Percentiles rank a stretch among this genome's conserved stretches.
These are phyloP conservation scores for Botrytis elliptica DNA, from an alignment of 2,329 filamentous ascomycete species.

Conservation along the genomic window DNA sequence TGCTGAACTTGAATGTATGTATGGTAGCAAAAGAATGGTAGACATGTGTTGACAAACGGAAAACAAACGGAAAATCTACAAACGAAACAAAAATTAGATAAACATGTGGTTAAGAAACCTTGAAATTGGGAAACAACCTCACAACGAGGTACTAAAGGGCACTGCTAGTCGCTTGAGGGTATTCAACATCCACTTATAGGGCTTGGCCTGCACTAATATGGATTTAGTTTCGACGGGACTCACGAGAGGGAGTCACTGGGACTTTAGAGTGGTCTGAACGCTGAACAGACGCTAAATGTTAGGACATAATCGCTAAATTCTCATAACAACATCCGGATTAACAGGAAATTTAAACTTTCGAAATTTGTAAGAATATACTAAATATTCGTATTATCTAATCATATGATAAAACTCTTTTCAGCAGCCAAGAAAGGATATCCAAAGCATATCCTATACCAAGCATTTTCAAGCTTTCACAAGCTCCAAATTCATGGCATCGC, in stretches of 20 bases:
- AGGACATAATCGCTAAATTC: neutral
- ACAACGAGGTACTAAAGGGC: neutral
- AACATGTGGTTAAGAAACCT: neutral
- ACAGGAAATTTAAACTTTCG: neutral
- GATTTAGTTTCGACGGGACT: neutral
- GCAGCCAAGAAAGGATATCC: neutral
- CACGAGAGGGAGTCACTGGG: neutral
- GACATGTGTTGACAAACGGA: neutral
- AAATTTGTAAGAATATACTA: neutral
- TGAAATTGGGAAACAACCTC: neutral
- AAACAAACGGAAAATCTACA: neutral
- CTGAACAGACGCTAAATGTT: neutral
- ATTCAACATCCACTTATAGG: constrained; percentile 2
- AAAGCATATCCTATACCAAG: neutral
- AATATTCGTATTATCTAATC: neutral
- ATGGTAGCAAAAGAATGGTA: neutral
- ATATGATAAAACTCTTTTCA: neutral
- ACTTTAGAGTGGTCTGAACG: neutral
- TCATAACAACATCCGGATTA: neutral
- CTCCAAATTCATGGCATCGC: neutral
- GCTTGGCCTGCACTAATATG: neutral
- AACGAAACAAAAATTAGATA: neutral
- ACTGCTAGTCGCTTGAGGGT: neutral
- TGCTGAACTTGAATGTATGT: neutral
- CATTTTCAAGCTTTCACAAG: neutral